phyloP scores from a whole-genome alignment of 2,329 filamentous ascomycete genomes.

The Fusarium sp. region DNA sequence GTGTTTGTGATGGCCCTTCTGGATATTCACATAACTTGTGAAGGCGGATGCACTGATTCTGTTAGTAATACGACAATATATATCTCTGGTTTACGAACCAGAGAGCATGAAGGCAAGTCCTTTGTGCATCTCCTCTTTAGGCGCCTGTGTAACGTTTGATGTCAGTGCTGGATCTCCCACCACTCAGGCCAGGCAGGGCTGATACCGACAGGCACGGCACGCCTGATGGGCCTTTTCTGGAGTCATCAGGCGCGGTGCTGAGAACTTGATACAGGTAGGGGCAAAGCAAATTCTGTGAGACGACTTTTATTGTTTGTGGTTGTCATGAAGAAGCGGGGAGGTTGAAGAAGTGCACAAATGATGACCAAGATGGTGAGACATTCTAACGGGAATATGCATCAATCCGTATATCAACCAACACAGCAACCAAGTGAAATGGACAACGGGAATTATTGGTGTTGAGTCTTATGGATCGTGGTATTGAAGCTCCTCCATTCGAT shows the following conservation, averaged over 20 bases:
- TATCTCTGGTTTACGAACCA: conserved; percentile 5
- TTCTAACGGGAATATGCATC: background rate
- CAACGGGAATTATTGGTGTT: background rate
- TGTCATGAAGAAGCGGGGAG: background rate
- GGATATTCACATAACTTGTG: conserved; percentile 9
- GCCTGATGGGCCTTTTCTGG: conserved; percentile 1
- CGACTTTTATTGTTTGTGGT: background rate
- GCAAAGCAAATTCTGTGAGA: background rate
- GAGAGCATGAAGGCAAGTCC: conserved; percentile 30
- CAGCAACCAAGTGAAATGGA: background rate
- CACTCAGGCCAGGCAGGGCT: background rate
- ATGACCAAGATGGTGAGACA: background rate
- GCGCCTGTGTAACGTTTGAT: conserved; percentile 12
- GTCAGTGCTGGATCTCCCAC: background rate
- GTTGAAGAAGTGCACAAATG: background rate
- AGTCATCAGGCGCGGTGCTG: background rate
- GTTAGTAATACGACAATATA: background rate
- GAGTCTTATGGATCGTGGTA: conserved; percentile 15
- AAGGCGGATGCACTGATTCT: conserved; percentile 2
- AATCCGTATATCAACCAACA: background rate
- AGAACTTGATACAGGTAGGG: background rate
- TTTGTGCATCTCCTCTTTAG: conserved; percentile 33
- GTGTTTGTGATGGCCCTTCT: background rate
- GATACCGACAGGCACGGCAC: conserved; percentile 18
- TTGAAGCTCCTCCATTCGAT: conserved; percentile 8